These are phyloP conservation scores for Conringia planisiliqua DNA, from an alignment of 345 rosid species.

Conservation along the genomic window DNA sequence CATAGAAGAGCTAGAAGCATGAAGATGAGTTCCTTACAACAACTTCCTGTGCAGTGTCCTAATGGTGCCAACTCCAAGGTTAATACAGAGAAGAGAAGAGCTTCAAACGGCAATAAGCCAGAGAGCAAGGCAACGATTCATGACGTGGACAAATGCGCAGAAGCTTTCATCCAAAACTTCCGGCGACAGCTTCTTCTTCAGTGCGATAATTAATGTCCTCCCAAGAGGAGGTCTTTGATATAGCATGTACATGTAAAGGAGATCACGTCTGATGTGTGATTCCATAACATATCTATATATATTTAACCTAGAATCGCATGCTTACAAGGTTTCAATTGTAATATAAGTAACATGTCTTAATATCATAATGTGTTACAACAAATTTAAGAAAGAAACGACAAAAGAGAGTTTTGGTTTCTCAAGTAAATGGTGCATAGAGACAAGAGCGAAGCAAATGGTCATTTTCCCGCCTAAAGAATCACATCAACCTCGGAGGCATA, in stretches of 20 bases:
- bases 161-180: slow-evolving; percentile 33
- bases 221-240: slow-evolving; percentile 10
- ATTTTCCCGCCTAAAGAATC: slow-evolving; percentile 16
- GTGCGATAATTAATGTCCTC: slow-evolving; percentile 7
- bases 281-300: neutral
- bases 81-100: slow-evolving; percentile 24
- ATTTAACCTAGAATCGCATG: neutral
- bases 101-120: neutral
- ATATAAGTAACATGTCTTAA: neutral
- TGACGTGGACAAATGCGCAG: slow-evolving; percentile 30
- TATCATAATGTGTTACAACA: neutral
- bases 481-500: neutral
- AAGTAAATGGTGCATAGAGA: neutral
- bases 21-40: slow-evolving; percentile 25
- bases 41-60: neutral
- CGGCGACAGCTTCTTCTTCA: slow-evolving; percentile 31
- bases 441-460: slow-evolving; percentile 7
- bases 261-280: neutral
- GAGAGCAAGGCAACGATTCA: slow-evolving; percentile 12
- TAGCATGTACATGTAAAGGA: neutral
- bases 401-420: slow-evolving; percentile 6
- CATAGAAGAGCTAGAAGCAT: neutral
- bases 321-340: neutral
- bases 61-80: slow-evolving; percentile 13
- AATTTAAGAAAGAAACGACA: neutral